These are phyloP conservation scores for Hypoxylon crocopeplum DNA, from an alignment of 495 filamentous ascomycete species.

Conservation along the genomic window DNA sequence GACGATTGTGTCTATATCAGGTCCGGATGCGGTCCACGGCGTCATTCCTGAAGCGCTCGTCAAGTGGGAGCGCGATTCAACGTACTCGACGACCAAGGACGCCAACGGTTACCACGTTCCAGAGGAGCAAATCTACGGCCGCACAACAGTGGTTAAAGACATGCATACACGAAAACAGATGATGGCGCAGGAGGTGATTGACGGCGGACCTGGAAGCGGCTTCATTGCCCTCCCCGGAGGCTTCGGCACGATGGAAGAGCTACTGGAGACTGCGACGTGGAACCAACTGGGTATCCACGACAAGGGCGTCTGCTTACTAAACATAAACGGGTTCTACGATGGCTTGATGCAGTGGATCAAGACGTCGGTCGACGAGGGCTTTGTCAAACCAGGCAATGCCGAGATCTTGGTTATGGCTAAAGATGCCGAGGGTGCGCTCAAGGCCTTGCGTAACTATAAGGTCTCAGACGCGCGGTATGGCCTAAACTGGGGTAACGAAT, in stretches of 20 bases:
- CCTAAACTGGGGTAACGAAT: slow-evolving; percentile 81
- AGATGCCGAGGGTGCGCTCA: slow-evolving; percentile 73
- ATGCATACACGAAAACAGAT: slow-evolving; percentile 95
- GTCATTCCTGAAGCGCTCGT: slow-evolving; percentile 89
- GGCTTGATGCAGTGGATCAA: slow-evolving; percentile 83
- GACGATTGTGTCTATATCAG: slow-evolving; percentile 84
- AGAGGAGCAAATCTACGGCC: slow-evolving; percentile 74
- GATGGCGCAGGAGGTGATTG: slow-evolving; percentile 87
- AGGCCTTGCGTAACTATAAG: slow-evolving; percentile 74
- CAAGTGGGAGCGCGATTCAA: slow-evolving; percentile 71
- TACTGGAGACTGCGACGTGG: slow-evolving; percentile 97
- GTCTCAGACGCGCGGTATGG: slow-evolving; percentile 75
- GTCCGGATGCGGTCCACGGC: slow-evolving; percentile 85
- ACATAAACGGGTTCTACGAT: slow-evolving; percentile 91
- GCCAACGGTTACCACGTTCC: slow-evolving; percentile 55
- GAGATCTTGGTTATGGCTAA: slow-evolving; percentile 80
- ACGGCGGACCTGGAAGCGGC: slow-evolving; percentile 80
- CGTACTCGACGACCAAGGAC: slow-evolving; percentile 47
- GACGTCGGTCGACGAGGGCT: slow-evolving; percentile 77
- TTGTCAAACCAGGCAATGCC: slow-evolving; percentile 71
- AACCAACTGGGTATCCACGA: slow-evolving; percentile 96
- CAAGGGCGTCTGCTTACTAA: slow-evolving; percentile 78
- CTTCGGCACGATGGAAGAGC: slow-evolving; percentile 94
- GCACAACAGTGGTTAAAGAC: slow-evolving; percentile 85
- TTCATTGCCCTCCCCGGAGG: slow-evolving; percentile 92